Evolutionary conservation across 805 yeast species (phyloP).

Genomic region (Vanderwaltozyma polyspora): DNA sequence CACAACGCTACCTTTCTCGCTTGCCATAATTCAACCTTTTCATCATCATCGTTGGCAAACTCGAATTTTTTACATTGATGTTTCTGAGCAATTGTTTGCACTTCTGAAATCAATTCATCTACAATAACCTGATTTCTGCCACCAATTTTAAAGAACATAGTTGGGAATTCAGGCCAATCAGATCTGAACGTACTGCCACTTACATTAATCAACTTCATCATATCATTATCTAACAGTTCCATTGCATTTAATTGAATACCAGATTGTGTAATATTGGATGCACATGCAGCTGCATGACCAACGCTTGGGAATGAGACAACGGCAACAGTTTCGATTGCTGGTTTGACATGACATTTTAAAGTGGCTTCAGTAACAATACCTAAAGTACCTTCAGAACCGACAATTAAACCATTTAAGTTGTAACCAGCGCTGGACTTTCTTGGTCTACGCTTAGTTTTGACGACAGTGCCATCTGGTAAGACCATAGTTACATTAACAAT

Average conservation of each 20-base stretch:
- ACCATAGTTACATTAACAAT: constrained; percentile 61
- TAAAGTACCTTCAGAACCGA: constrained; percentile 71
- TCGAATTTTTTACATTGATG: constrained; percentile 51
- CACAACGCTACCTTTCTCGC: constrained; percentile 64
- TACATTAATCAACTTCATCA: constrained; percentile 55
- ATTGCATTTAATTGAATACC: constrained; percentile 66
- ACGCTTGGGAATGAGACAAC: constrained; percentile 58
- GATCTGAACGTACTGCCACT: constrained; percentile 40
- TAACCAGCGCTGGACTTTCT: constrained; percentile 74
- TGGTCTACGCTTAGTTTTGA: constrained; percentile 68
- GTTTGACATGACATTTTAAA: constrained; percentile 53
- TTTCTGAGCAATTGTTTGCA: constrained; percentile 39
- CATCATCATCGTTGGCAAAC: constrained; percentile 51
- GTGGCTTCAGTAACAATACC: constrained; percentile 75
- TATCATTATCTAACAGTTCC: constrained; percentile 61
- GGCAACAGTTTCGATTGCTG: constrained; percentile 54
- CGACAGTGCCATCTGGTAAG: constrained; percentile 66
- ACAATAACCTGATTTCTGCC: constrained; percentile 35
- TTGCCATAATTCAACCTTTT: constrained; percentile 58
- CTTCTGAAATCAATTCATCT: constrained; percentile 35
- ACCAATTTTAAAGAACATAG: constrained; percentile 54
- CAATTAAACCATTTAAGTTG: constrained; percentile 60
- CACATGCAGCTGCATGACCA: constrained; percentile 60
- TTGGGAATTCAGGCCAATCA: constrained; percentile 49
- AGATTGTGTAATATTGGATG: constrained; percentile 45